Percentiles rank a stretch among this genome's conserved stretches.
phyloP scores from a whole-genome alignment of 345 rosid genomes.

The Sapria himalayana region DNA sequence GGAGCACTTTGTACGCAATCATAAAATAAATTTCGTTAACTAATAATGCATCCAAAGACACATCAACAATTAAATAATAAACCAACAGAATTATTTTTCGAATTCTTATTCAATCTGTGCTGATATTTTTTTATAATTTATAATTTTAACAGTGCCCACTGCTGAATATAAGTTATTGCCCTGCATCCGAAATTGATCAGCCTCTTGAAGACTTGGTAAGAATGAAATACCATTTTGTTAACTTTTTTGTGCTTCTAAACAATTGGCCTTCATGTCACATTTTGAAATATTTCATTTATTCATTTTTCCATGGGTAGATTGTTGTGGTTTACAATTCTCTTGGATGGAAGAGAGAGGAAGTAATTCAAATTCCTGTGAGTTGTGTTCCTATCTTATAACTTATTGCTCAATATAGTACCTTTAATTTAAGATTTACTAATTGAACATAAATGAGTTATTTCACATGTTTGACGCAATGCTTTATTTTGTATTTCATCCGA shows the following conservation, averaged over 20 bases:
- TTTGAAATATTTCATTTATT: slow-evolving; percentile 6
- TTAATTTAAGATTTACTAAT: too few relatives aligned
- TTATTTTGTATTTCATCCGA: too few relatives aligned
- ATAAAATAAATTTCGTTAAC: too few relatives aligned
- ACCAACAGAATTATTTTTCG: too few relatives aligned
- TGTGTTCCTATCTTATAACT: neutral
- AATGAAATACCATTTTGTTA: slow-evolving; percentile 3
- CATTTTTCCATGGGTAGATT: slow-evolving; percentile 21
- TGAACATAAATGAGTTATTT: too few relatives aligned
- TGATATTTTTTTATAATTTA: too few relatives aligned
- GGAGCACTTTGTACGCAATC: too few relatives aligned
- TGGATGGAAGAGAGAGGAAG: slow-evolving; percentile 87
- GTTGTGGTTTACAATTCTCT: slow-evolving; percentile 77
- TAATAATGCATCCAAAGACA: too few relatives aligned
- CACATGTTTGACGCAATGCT: too few relatives aligned
- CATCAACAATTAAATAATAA: too few relatives aligned
- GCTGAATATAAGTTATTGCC: slow-evolving; percentile 85
- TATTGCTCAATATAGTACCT: too few relatives aligned
- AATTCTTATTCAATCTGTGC: too few relatives aligned
- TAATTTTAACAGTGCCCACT: slow-evolving; percentile 55
- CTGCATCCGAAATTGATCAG: slow-evolving; percentile 46
- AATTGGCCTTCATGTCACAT: slow-evolving; percentile 5
- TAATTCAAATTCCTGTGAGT: slow-evolving; percentile 76
- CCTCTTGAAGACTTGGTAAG: slow-evolving; percentile 58
- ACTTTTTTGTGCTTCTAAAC: slow-evolving; percentile 5